Evolutionary conservation across 2,329 filamentous ascomycete species (phyloP).

Genomic region (Teratosphaeria nubilosa): DNA sequence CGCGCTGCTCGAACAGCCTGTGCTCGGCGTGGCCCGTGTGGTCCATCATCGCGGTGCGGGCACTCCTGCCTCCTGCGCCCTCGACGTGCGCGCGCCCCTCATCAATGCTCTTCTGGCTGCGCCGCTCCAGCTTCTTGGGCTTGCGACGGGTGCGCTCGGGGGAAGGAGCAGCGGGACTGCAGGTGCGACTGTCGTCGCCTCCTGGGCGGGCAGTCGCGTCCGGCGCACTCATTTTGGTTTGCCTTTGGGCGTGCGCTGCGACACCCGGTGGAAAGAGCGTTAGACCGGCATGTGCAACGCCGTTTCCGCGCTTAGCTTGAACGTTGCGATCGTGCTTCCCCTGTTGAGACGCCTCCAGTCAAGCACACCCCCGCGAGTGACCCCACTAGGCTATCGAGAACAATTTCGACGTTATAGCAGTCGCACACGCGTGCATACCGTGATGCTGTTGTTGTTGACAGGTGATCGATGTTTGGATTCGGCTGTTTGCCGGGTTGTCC

Average conservation of each 20-base stretch:
- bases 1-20: constrained; percentile 5
- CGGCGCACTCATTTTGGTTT: neutral
- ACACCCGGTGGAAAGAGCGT: neutral
- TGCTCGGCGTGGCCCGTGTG: constrained; percentile 22
- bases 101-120: constrained; percentile 1
- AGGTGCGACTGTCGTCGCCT: neutral
- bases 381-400: neutral
- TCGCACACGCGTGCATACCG: neutral
- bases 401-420: neutral
- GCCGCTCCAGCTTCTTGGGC: constrained; percentile 11
- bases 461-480: neutral
- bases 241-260: neutral
- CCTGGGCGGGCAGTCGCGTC: neutral
- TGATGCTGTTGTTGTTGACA: too few relatives aligned
- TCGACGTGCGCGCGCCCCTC: neutral
- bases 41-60: constrained; percentile 27
- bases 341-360: neutral
- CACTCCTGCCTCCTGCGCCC: constrained; percentile 14
- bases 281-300: neutral
- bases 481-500: neutral
- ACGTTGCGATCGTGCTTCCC: neutral
- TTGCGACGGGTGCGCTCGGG: constrained; percentile 3
- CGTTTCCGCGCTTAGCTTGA: neutral
- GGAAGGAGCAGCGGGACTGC: neutral
- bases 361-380: neutral